phyloP scores from a whole-genome alignment of 306 rosid species.

The Inga laurina region DNA sequence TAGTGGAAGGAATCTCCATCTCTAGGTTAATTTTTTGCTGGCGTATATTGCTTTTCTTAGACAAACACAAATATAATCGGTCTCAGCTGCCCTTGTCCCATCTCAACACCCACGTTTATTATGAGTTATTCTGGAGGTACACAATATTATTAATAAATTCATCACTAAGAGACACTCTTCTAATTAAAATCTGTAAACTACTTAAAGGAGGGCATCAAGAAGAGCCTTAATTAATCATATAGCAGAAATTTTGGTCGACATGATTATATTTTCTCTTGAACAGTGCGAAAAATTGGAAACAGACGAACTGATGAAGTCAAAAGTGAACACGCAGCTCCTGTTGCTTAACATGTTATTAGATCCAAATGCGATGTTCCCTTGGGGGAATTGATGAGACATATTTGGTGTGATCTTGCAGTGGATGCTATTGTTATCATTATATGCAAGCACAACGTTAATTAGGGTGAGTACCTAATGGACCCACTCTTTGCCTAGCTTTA shows the following conservation, averaged over 20 bases:
- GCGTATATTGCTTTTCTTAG: not conserved
- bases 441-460: constrained; percentile 35
- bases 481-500: constrained; percentile 40
- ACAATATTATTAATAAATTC: not conserved
- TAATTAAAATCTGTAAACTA: not conserved
- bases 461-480: constrained; percentile 42
- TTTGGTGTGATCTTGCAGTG: constrained; percentile 1
- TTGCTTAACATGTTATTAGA: constrained; percentile 19
- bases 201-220: constrained; percentile 10
- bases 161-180: not conserved
- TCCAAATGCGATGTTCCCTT: constrained; percentile 38
- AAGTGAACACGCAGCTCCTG: constrained; percentile 10
- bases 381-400: constrained; percentile 39
- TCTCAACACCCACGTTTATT: not conserved
- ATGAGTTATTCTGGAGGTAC: not conserved
- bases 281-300: not conserved
- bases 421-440: constrained; percentile 35
- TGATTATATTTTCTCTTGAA: not conserved
- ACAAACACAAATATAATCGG: not conserved
- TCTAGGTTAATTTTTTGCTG: constrained; percentile 7
- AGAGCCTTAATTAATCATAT: not conserved
- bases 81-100: not conserved
- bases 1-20: not conserved
- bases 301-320: constrained; percentile 29
- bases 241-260: not conserved